These are phyloP conservation scores for Colletotrichum zoysiae DNA, from an alignment of 2,329 filamentous ascomycete species.

Conservation along the genomic window DNA sequence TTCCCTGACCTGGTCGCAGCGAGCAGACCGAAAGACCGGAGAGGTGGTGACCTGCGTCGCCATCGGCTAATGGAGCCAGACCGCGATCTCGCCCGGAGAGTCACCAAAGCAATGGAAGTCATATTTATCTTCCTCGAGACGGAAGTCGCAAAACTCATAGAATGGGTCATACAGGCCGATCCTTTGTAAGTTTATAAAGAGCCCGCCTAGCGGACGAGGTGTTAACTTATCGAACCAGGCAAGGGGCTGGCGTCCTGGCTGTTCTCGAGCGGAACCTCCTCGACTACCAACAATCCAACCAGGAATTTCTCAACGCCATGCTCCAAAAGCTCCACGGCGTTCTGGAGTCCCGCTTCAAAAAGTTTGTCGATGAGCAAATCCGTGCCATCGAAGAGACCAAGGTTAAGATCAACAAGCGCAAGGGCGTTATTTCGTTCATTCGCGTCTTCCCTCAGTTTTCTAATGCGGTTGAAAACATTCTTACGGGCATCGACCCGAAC, in stretches of 20 bases:
- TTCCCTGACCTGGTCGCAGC: slow-evolving; percentile 84
- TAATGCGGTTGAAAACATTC: slow-evolving; percentile 86
- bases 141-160: slow-evolving; percentile 83
- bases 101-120: slow-evolving; percentile 89
- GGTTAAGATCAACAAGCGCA: slow-evolving; percentile 98
- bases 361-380: slow-evolving; percentile 95
- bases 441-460: slow-evolving; percentile 91
- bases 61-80: slow-evolving; percentile 90
- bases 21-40: slow-evolving; percentile 74
- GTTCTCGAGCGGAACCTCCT: slow-evolving; percentile 83
- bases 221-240: slow-evolving; percentile 61
- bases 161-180: slow-evolving; percentile 86
- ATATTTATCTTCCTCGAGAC: slow-evolving; percentile 85
- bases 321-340: slow-evolving; percentile 84
- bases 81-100: slow-evolving; percentile 83
- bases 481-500: slow-evolving; percentile 68
- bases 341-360: slow-evolving; percentile 81
- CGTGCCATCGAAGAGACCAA: slow-evolving; percentile 97
- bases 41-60: slow-evolving; percentile 78
- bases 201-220: not conserved
- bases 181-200: slow-evolving; percentile 73
- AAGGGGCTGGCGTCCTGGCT: slow-evolving; percentile 89
- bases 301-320: slow-evolving; percentile 87
- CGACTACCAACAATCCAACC: slow-evolving; percentile 88
- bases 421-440: slow-evolving; percentile 95